phyloP scores from a whole-genome alignment of 176 grass and related monocot genomes.

The Elymus sibiricus region DNA sequence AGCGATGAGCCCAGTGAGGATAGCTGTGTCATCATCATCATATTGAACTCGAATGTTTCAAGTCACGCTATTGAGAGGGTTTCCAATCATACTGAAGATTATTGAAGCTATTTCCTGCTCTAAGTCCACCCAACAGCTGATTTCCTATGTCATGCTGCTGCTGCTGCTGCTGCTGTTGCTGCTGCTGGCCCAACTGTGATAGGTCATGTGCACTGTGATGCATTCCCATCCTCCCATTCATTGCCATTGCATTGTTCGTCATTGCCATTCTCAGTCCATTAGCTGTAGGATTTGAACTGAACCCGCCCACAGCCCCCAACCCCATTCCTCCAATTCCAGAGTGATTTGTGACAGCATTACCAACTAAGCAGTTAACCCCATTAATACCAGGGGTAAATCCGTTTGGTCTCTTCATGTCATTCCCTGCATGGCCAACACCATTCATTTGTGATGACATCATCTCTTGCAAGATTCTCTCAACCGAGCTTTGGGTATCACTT shows the following conservation, averaged over 20 bases:
- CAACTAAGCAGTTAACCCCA: conserved; percentile 52
- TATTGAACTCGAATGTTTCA: conserved; percentile 6
- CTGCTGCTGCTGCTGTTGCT: conserved; percentile 42
- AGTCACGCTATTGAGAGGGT: conserved; percentile 55
- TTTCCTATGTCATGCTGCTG: conserved; percentile 83
- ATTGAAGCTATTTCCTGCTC: conserved; percentile 77
- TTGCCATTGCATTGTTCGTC: conserved; percentile 57
- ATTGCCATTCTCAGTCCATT: conserved; percentile 45
- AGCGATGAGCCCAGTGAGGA: background rate
- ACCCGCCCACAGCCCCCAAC: conserved; percentile 47
- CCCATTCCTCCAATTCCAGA: conserved; percentile 53
- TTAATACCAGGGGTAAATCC: conserved; percentile 46
- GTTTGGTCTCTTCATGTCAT: conserved; percentile 63
- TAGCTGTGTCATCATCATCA: conserved; percentile 37
- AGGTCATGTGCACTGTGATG: conserved; percentile 64
- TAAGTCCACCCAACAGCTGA: conserved; percentile 72
- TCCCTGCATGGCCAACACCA: conserved; percentile 40
- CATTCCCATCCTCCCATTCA: conserved; percentile 70
- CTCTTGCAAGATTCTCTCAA: conserved; percentile 84
- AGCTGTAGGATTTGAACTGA: conserved; percentile 33
- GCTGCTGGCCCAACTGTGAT: conserved; percentile 52
- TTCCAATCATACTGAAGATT: conserved; percentile 91
- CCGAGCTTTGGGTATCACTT: conserved; percentile 80
- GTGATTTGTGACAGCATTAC: conserved; percentile 58
- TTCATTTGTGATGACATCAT: conserved; percentile 88